phyloP scores from a whole-genome alignment of 345 rosid species.

The Melastoma malabathricum region DNA sequence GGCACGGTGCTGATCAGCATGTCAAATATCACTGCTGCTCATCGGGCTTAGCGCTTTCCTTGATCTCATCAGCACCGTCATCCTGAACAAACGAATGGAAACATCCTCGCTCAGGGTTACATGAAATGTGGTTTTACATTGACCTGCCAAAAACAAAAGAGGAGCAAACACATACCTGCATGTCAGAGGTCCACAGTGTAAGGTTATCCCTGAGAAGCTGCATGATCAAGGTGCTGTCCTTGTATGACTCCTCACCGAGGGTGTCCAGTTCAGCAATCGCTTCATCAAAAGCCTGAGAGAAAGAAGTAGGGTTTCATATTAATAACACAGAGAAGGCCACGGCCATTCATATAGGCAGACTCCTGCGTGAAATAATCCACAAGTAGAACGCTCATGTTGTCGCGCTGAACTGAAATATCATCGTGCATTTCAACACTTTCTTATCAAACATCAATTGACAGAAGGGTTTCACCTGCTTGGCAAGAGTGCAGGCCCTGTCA shows the following conservation, averaged over 20 bases:
- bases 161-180: constrained; percentile 28
- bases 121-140: background rate
- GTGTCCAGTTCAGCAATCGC: constrained; percentile 63
- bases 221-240: constrained; percentile 57
- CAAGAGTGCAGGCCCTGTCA: constrained; percentile 25
- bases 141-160: background rate
- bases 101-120: background rate
- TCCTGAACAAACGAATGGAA: constrained; percentile 14
- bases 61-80: constrained; percentile 34
- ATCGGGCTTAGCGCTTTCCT: constrained; percentile 27
- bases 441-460: background rate
- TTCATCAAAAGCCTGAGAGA: constrained; percentile 50
- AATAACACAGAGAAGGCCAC: too few species aligned
- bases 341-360: too few species aligned
- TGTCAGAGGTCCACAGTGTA: constrained; percentile 51
- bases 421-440: too few species aligned
- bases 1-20: background rate
- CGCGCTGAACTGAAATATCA: too few species aligned
- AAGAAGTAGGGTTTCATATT: too few species aligned
- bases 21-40: constrained; percentile 20
- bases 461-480: constrained; percentile 11
- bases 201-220: constrained; percentile 52
- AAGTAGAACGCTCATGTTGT: background rate
- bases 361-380: background rate
- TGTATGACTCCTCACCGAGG: constrained; percentile 52